A percentile compares a stretch with the other conserved stretches of the same genome.
Conservation (phyloP, 2,329 filamentous ascomycete genomes). For the Aschersonia sp. region DNA sequence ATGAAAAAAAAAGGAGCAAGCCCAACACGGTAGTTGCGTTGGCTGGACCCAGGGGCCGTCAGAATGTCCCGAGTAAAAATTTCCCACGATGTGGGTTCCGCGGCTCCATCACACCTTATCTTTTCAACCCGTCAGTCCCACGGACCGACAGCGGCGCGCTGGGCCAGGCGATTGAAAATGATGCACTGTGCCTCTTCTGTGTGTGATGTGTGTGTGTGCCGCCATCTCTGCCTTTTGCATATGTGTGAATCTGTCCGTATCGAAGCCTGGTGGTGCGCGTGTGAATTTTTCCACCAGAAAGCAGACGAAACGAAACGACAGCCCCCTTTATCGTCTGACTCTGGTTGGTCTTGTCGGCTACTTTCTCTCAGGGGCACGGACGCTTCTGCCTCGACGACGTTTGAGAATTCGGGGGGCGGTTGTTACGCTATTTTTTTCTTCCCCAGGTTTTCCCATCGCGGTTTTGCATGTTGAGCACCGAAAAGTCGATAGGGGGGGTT, state of each 20-base stretch:
- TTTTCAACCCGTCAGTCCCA: constrained; percentile 1
- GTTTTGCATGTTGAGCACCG: not conserved
- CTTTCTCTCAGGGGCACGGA: not conserved
- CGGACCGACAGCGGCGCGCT: constrained; percentile 2
- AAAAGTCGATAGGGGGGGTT: too few relatives aligned
- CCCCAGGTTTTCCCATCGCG: not conserved
- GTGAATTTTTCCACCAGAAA: too few relatives aligned
- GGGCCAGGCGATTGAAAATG: not conserved
- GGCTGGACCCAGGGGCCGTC: too few relatives aligned
- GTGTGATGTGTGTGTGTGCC: not conserved
- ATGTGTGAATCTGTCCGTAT: not conserved
- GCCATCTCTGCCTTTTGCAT: not conserved
- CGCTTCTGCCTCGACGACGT: not conserved
- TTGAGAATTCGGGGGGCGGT: not conserved
- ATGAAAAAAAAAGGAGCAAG: too few relatives aligned
- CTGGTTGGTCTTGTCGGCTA: not conserved
- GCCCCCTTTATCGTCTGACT: not conserved
- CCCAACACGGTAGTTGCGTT: too few relatives aligned
- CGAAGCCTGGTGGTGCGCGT: too few relatives aligned
- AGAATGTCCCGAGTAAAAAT: not conserved
- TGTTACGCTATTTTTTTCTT: not conserved
- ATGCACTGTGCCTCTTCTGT: not conserved
- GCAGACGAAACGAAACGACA: not conserved
- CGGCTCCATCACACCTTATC: constrained; percentile 3
- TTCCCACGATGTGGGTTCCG: constrained; percentile 6